These are phyloP conservation scores for Paramarasmius palmivorus DNA, from an alignment of 1,284 basidiomycete species.

Conservation along the genomic window DNA sequence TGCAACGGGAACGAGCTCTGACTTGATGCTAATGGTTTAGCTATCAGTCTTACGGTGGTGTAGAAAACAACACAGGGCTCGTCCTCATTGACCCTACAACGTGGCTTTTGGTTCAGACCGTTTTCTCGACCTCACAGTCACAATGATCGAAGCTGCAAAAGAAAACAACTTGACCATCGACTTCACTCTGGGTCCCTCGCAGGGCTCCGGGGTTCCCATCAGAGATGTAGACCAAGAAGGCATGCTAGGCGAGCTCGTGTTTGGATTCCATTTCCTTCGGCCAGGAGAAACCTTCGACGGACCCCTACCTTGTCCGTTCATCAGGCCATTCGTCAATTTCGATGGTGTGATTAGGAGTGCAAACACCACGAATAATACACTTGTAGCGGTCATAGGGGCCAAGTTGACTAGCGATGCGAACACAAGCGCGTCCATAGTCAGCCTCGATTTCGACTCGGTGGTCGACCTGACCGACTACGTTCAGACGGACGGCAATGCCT, in stretches of 20 bases:
- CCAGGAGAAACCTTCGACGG: conserved; percentile 16
- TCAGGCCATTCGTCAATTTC: conserved; percentile 10
- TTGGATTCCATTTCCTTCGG: conserved; percentile 16
- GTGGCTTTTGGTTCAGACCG: conserved; percentile 19
- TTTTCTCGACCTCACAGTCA: conserved; percentile 15
- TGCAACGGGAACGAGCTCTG: not conserved
- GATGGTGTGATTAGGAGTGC: conserved; percentile 14
- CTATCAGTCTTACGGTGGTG: conserved; percentile 13
- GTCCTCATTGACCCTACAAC: conserved; percentile 18
- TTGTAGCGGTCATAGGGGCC: conserved; percentile 18
- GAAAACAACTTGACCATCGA: conserved; percentile 19
- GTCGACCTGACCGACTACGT: conserved; percentile 18
- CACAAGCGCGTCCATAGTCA: conserved; percentile 7
- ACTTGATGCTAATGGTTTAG: not conserved
- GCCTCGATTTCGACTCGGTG: conserved; percentile 18
- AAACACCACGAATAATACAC: conserved; percentile 15
- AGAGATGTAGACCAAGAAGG: conserved; percentile 18
- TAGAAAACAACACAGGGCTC: conserved; percentile 3
- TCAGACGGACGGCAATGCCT: not conserved
- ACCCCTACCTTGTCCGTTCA: conserved; percentile 12
- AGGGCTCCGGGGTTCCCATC: conserved; percentile 19
- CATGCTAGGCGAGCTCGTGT: conserved; percentile 19
- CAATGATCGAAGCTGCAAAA: conserved; percentile 14
- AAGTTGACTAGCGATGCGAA: conserved; percentile 14
- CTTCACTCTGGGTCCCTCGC: conserved; percentile 17